Percentiles rank a stretch among this genome's conserved stretches.
phyloP scores from a whole-genome alignment of 495 filamentous ascomycete genomes.

The Cudoniella acicularis region DNA sequence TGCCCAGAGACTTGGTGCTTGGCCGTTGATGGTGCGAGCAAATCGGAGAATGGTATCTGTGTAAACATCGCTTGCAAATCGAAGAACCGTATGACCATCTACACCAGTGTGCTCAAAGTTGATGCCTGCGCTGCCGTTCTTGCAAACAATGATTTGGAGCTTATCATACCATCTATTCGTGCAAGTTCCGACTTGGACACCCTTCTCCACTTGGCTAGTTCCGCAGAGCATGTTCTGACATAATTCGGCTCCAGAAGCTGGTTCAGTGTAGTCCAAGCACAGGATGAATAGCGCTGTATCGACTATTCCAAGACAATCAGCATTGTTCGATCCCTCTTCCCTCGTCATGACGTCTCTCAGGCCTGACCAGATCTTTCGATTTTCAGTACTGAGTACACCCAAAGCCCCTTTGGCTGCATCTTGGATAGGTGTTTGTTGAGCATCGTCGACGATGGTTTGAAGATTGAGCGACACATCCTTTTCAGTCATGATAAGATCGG shows the following conservation, averaged over 20 bases:
- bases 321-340: conserved; percentile 86
- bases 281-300: conserved; percentile 92
- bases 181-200: conserved; percentile 94
- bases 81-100: conserved; percentile 93
- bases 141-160: conserved; percentile 97
- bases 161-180: conserved; percentile 99
- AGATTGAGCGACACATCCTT: conserved; percentile 90
- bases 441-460: conserved; percentile 88
- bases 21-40: conserved; percentile 91
- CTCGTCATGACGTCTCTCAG: conserved; percentile 84
- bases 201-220: conserved; percentile 83
- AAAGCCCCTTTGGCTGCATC: conserved; percentile 92
- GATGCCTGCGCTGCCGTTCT: conserved; percentile 96
- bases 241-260: conserved; percentile 69
- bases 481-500: conserved; percentile 95
- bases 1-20: conserved; percentile 88
- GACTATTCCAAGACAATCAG: conserved; percentile 89
- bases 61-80: conserved; percentile 94
- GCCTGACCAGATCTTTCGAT: conserved; percentile 92
- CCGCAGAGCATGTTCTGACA: conserved; percentile 99
- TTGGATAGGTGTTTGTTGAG: conserved; percentile 80
- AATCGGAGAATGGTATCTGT: conserved; percentile 98
- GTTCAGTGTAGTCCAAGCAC: conserved; percentile 89
- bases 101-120: conserved; percentile 99
- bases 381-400: conserved; percentile 93